Base-by-base conservation (phyloP, 768 basidiomycete species). In the Pulveroboletus sp. region DNA sequence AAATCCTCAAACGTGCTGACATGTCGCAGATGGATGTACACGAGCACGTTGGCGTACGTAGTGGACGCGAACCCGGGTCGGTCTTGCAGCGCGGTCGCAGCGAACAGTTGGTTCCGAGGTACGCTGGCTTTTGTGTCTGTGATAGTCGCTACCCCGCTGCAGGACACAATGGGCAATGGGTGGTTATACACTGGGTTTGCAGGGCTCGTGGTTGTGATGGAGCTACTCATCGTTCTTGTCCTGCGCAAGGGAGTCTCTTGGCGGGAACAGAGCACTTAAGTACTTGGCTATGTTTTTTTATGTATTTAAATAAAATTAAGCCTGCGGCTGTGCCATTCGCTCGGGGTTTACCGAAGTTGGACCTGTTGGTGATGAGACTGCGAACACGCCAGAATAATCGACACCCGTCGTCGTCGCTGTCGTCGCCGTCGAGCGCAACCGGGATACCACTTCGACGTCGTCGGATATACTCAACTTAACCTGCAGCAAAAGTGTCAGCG, bases 61-160 rank as follows among this genome's bases (percentile, higher is more conserved):
- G 89, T 93, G 14, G 92, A 96, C 58, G 81, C 89, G 5, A 96
- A 94, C 63, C 73, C 75, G 6, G 93, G 92, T 8, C 78, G 87
- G 27, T 88, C 88, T 2, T 81, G 85, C 5, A 80, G 80, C 3
- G 89, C 87, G 1, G 79, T 82, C 7, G 89, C 91, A 0, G 70
- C 77, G 27, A 94, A 94, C 65, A 87, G 85, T 49, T 78, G 77
- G 28, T 86, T 86, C 65, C 78, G 92, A 43, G 89, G 92, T 0
- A 39, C 76, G 4, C 69, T 76, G 14, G 90, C 85, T 3, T 86
- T 86, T 63, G 60, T 86, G 15, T 79, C 81, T 1, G 80, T 80
- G 1, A 86, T 93, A 65, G 71, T 86, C 6, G 85, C 85, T 0
- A 80, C 87, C 0, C 89, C 88, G 0, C 71, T 93, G 14, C 84